A percentile compares a stretch with the other conserved stretches of the same genome.
Conservation (phyloP, 257 asterid genomes). For the Haberlea rhodopensis region DNA sequence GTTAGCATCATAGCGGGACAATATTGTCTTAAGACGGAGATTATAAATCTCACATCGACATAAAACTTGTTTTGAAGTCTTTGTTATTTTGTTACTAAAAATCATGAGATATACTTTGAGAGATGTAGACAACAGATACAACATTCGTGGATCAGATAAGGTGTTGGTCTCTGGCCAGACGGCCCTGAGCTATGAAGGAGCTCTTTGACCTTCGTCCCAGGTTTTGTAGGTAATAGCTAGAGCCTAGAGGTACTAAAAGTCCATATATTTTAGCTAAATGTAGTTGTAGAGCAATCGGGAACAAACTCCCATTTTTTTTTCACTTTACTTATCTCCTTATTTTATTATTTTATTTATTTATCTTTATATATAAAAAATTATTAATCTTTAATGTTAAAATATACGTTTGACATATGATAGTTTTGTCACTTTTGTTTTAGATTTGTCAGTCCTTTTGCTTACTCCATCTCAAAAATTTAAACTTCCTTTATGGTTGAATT, state of each 20-base stretch:
- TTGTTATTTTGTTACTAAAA: too few species aligned
- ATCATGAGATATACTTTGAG: too few species aligned
- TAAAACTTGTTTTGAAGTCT: too few species aligned
- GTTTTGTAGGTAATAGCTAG: slow-evolving; percentile 40
- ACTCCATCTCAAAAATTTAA: too few species aligned
- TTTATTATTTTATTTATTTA: slow-evolving; percentile 15
- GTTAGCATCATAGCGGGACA: too few species aligned
- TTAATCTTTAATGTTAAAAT: slow-evolving; percentile 1
- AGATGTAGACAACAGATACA: slow-evolving; percentile 79
- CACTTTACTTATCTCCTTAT: slow-evolving; percentile 12
- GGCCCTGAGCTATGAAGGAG: slow-evolving; percentile 73
- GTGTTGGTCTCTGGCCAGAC: slow-evolving; percentile 68
- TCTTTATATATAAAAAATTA: slow-evolving; percentile 10
- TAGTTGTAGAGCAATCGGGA: slow-evolving; percentile 35
- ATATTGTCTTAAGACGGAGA: too few species aligned
- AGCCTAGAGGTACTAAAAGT: slow-evolving; percentile 3
- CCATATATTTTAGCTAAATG: slow-evolving; percentile 28
- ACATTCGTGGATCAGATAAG: slow-evolving; percentile 85
- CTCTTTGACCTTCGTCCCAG: slow-evolving; percentile 70
- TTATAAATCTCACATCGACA: too few species aligned
- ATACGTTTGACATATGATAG: not conserved
- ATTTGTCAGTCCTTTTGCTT: not conserved
- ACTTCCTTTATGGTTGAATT: too few species aligned
- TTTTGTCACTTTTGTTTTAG: slow-evolving; percentile 8
- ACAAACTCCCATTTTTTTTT: slow-evolving; percentile 21